Evolutionary conservation across 2,329 filamentous ascomycete species (phyloP).

Genomic region (Fusarium napiforme): DNA sequence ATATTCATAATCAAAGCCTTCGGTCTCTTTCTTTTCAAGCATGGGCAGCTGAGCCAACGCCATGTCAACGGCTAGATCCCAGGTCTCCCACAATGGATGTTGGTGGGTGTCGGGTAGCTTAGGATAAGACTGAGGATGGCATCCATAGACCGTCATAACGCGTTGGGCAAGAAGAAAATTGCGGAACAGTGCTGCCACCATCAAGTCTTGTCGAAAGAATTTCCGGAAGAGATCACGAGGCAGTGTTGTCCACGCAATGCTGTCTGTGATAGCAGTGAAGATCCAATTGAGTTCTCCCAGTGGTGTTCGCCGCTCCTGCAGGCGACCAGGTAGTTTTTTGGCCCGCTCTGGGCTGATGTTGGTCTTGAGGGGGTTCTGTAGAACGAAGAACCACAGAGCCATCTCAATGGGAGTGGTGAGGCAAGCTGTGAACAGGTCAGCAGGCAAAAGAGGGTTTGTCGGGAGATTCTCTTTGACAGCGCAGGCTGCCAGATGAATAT

Average conservation of each 20-base stretch:
- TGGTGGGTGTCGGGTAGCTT: constrained; percentile 94
- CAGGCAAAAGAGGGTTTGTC: constrained; percentile 91
- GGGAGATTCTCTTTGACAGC: constrained; percentile 90
- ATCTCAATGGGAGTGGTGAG: constrained; percentile 98
- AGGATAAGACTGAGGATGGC: constrained; percentile 91
- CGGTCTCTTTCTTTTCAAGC: constrained; percentile 81
- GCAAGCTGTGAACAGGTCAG: constrained; percentile 95
- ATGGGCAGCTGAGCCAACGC: constrained; percentile 89
- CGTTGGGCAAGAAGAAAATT: constrained; percentile 96
- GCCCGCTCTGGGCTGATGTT: constrained; percentile 83
- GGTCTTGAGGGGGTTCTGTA: constrained; percentile 83
- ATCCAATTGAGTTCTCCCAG: constrained; percentile 99
- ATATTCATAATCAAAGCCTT: constrained; percentile 85
- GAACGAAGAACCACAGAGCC: constrained; percentile 93
- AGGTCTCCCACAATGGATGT: constrained; percentile 95
- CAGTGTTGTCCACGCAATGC: constrained; percentile 96
- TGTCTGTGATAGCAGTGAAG: constrained; percentile 98
- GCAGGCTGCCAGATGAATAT: constrained; percentile 93
- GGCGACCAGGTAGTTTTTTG: constrained; percentile 86
- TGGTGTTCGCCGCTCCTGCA: constrained; percentile 93
- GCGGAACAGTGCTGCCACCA: constrained; percentile 97
- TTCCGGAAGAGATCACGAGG: constrained; percentile 93
- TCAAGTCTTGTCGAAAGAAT: constrained; percentile 95
- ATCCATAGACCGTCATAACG: constrained; percentile 96
- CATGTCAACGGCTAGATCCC: constrained; percentile 97